Evolutionary conservation across 495 filamentous ascomycete genomes (phyloP), one percentile per base, ranked within the genome.

Genomic region (Xylaria grammica): DNA sequence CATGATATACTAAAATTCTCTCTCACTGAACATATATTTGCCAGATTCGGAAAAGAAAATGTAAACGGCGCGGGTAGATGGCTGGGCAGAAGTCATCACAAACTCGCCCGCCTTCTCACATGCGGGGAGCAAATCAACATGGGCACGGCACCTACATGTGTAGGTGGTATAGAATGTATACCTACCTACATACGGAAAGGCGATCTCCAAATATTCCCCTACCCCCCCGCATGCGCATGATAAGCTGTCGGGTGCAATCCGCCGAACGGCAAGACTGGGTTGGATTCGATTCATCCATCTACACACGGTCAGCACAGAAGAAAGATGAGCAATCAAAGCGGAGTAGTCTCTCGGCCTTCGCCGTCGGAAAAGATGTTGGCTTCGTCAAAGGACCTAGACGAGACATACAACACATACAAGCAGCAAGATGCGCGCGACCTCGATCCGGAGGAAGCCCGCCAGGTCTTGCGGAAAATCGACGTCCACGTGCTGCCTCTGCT

Each of bases 391-490:
- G 69, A 79, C 72, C 70, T 82, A 0, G 81, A 83, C 62, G 81
- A 83, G 42, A 77, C 72, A 30, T 84, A 84, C 62, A 73, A 76
- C 27, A 69, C 79, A 3, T 84, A 82, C 71, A 75, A 74, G 67
- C 69, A 71, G 45, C 73, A 76, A 29, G 72, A 73, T 67, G 72
- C 60, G 56, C 60, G 70, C 27, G 59, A 67, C 42, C 59, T 85
- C 54, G 78, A 82, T 45, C 70, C 76, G 7, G 65, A 71, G 17
- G 83, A 86, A 65, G 81, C 78, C 8, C 81, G 80, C 44, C 72
- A 67, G 40, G 81, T 87, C 1, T 66, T 88, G 15, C 72, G 82
- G 20, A 85, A 82, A 68, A 86, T 88, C 57, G 87, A 88, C 65
- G 56, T 75, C 17, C 75, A 79, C 15, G 70, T 89, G 53, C 73